Conservation (phyloP, 2,329 filamentous ascomycete species). For the Fusarium sp. region DNA sequence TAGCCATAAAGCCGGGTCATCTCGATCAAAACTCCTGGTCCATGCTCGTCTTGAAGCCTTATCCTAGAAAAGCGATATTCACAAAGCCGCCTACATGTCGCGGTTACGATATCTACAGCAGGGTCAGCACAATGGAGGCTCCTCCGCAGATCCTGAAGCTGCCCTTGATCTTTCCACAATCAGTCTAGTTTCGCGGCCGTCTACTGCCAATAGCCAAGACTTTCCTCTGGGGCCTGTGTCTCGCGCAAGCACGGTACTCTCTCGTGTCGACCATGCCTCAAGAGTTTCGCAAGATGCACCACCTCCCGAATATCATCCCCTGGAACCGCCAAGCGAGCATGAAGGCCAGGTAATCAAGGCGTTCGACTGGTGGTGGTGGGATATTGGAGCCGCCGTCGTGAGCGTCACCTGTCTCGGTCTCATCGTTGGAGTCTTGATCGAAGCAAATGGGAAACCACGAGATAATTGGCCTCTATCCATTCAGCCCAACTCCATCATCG, state of each 20-base stretch:
- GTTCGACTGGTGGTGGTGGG: neutral
- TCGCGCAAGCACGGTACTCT: neutral
- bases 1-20: neutral
- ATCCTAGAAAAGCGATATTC: neutral
- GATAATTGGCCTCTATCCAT: neutral
- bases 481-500: neutral
- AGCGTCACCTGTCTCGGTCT: neutral
- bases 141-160: neutral
- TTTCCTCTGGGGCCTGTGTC: neutral
- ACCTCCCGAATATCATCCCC: neutral
- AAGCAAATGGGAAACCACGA: neutral
- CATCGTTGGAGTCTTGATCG: neutral
- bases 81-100: neutral
- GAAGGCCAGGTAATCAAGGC: neutral
- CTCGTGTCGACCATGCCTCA: neutral
- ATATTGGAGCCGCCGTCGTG: neutral
- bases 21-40: neutral
- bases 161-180: neutral
- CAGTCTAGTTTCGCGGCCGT: neutral
- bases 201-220: neutral
- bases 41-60: neutral
- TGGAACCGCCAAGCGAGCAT: neutral
- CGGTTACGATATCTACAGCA: neutral
- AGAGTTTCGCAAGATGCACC: neutral
- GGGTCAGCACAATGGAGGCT: neutral